These are phyloP conservation scores for Pachyrhizus erosus DNA, from an alignment of 306 rosid species.

Conservation along the genomic window DNA sequence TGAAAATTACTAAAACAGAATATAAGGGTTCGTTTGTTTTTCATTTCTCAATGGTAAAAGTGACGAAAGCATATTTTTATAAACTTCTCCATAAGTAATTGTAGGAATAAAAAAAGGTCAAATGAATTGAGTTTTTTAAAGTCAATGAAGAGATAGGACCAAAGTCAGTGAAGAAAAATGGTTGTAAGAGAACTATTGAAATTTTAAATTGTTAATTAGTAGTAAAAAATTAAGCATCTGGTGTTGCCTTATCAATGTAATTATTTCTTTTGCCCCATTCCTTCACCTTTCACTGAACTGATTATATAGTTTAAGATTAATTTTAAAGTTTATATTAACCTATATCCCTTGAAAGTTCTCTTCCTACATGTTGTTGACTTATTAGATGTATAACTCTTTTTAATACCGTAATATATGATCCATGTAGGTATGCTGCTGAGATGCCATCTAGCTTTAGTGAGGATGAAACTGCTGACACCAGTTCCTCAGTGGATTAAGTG, in stretches of 20 bases:
- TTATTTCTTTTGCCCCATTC: background rate
- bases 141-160: no score
- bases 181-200: background rate
- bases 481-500: constrained; percentile 66
- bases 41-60: background rate
- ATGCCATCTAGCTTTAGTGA: constrained; percentile 83
- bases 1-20: background rate
- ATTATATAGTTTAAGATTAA: background rate
- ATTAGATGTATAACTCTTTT: background rate
- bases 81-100: no score
- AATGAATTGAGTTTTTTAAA: no score
- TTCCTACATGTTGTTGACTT: background rate
- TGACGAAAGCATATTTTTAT: background rate
- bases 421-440: constrained; percentile 70
- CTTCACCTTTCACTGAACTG: background rate
- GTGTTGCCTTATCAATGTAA: background rate
- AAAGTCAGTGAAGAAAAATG: background rate
- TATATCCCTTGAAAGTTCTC: background rate
- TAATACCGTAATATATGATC: constrained; percentile 36
- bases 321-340: background rate
- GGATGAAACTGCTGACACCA: constrained; percentile 87
- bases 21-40: background rate
- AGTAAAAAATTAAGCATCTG: background rate
- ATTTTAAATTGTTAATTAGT: background rate
- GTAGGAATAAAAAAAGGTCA: no score